Conservation (phyloP, 441 rosid genomes). For the Gossypium davidsonii region DNA sequence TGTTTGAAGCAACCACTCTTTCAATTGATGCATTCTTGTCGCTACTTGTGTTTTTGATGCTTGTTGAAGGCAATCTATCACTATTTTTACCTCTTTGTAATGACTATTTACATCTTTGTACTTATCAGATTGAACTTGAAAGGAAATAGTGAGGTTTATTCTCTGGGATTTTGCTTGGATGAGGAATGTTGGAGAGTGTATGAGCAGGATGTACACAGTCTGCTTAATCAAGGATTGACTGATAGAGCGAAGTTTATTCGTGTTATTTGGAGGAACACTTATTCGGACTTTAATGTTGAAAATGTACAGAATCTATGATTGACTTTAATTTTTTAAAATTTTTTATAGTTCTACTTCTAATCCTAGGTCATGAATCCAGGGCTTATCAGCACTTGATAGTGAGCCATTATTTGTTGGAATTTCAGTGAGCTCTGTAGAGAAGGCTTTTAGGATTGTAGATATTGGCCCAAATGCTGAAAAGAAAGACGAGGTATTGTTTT, state of each 20-base stretch:
- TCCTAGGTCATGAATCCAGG: constrained; percentile 38
- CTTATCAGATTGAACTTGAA: constrained; percentile 56
- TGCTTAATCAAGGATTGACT: constrained; percentile 65
- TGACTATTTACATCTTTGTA: constrained; percentile 13
- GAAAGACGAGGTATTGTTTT: constrained; percentile 62
- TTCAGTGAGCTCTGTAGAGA: constrained; percentile 62
- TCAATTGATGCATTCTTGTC: constrained; percentile 2
- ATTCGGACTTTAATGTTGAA: constrained; percentile 48
- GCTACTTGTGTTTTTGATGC: neutral
- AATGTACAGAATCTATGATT: constrained; percentile 36
- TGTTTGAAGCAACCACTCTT: neutral
- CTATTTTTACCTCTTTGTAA: neutral
- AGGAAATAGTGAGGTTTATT: constrained; percentile 38
- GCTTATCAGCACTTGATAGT: constrained; percentile 50
- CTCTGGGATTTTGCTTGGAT: constrained; percentile 76
- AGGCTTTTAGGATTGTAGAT: constrained; percentile 72
- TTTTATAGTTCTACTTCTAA: constrained; percentile 6
- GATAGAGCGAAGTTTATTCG: constrained; percentile 76
- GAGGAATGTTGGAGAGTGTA: constrained; percentile 84
- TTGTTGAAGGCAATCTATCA: neutral
- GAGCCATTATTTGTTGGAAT: constrained; percentile 74
- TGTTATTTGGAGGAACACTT: constrained; percentile 67
- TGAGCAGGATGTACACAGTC: constrained; percentile 63
- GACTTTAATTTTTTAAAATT: constrained; percentile 3
- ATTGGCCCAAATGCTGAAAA: constrained; percentile 92